Evolutionary conservation across 2,329 filamentous ascomycete genomes (phyloP).

Genomic region (Arthrobotrys entomopaga): DNA sequence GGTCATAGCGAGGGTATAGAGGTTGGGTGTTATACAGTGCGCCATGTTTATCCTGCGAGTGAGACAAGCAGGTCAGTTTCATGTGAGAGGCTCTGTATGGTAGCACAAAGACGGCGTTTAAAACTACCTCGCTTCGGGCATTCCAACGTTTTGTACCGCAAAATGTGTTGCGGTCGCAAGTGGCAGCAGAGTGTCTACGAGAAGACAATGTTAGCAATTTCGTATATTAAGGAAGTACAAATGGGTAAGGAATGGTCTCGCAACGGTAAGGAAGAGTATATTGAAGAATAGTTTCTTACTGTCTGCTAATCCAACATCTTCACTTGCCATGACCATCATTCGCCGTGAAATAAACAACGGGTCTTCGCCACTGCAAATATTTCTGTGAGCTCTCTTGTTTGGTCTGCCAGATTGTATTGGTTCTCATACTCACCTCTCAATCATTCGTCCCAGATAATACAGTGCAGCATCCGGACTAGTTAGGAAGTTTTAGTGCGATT

Average conservation of each 20-base stretch:
- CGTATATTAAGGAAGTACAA: neutral
- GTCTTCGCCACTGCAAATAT: conserved; percentile 84
- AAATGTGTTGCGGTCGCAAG: conserved; percentile 87
- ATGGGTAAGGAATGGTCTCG: neutral
- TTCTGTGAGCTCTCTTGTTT: conserved; percentile 14
- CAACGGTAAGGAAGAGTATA: too few species aligned
- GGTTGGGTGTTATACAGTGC: conserved; percentile 31
- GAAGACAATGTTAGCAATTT: neutral
- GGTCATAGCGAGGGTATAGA: neutral
- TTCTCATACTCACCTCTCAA: conserved; percentile 62
- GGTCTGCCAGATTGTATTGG: neutral
- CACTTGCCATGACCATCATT: conserved; percentile 92
- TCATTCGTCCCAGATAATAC: conserved; percentile 95
- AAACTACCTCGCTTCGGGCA: conserved; percentile 90
- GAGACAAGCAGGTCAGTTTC: conserved; percentile 4
- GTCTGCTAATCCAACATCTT: conserved; percentile 68
- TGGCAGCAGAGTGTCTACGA: conserved; percentile 72
- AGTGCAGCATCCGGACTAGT: conserved; percentile 77
- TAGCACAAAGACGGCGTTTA: conserved; percentile 44
- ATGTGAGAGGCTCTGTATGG: conserved; percentile 7
- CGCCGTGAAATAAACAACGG: conserved; percentile 90
- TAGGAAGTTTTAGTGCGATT: neutral
- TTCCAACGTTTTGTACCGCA: conserved; percentile 89
- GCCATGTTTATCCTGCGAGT: conserved; percentile 47
- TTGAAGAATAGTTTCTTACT: conserved; percentile 19